A percentile compares a stretch with the other conserved stretches of the same genome.
phyloP scores from a whole-genome alignment of 441 rosid genomes.

The Eugenia klotzschiana region DNA sequence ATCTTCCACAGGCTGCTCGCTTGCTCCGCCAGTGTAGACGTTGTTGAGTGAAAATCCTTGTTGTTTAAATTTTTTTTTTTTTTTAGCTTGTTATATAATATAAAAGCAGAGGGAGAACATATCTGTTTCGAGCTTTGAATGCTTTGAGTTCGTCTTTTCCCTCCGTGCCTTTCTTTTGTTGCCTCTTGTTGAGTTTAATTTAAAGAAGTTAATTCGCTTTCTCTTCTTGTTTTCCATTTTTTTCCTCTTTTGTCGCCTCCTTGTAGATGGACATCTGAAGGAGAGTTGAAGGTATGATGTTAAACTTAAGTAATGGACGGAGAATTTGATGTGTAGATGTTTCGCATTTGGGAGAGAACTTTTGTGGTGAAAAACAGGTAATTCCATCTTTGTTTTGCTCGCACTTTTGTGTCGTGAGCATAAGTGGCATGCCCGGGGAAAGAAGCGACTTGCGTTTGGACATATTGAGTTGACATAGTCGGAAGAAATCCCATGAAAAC shows the following conservation, averaged over 20 bases:
- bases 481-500: no score
- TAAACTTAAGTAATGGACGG: not conserved
- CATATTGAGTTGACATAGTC: not conserved
- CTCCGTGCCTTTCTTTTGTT: not conserved
- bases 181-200: not conserved
- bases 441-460: not conserved
- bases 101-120: not conserved
- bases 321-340: not conserved
- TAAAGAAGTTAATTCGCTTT: not conserved
- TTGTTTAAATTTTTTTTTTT: not conserved
- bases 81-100: not conserved
- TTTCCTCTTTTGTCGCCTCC: not conserved
- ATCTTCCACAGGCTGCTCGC: slow-evolving; percentile 56
- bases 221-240: not conserved
- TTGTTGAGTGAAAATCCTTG: slow-evolving; percentile 18
- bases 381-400: not conserved
- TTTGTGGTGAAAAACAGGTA: not conserved
- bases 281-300: not conserved
- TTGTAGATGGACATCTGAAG: not conserved
- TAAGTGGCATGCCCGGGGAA: not conserved
- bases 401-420: not conserved
- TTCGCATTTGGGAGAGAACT: not conserved
- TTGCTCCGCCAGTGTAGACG: slow-evolving; percentile 64
- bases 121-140: not conserved
- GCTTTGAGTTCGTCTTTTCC: not conserved